phyloP scores from a whole-genome alignment of 2,329 filamentous ascomycete species.

The Pseudocercospora eumusae region DNA sequence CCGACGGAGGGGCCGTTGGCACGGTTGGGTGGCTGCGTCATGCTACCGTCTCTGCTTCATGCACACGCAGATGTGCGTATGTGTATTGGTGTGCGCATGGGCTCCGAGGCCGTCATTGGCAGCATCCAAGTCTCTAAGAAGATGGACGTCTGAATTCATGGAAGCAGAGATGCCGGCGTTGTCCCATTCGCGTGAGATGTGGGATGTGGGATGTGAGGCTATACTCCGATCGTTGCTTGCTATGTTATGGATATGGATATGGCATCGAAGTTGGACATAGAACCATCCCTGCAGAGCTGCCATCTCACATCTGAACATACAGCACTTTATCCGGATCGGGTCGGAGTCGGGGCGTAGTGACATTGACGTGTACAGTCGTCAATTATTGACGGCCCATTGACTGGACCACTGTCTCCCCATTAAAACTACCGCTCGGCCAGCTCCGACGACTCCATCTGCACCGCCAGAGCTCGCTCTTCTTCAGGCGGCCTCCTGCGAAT shows the following conservation, averaged over 20 bases:
- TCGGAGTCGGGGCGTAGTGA: too few species aligned
- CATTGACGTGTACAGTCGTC: too few species aligned
- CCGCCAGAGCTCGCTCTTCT: not conserved
- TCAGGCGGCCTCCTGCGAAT: slow-evolving; percentile 9
- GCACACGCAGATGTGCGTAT: not conserved
- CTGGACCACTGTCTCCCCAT: not conserved
- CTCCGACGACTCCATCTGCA: slow-evolving; percentile 1
- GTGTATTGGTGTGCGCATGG: slow-evolving; percentile 21
- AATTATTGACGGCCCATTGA: not conserved
- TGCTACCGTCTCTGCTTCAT: slow-evolving; percentile 11
- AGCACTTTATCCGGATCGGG: too few species aligned
- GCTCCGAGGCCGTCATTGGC: slow-evolving; percentile 28
- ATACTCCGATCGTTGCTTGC: not conserved
- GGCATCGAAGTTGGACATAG: not conserved
- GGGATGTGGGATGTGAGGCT: not conserved
- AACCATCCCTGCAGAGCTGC: not conserved
- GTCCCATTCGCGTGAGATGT: slow-evolving; percentile 14
- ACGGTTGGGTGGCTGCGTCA: slow-evolving; percentile 35
- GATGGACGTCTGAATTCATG: slow-evolving; percentile 29
- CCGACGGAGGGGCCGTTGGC: slow-evolving; percentile 37
- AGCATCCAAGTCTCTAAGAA: slow-evolving; percentile 18
- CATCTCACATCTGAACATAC: not conserved
- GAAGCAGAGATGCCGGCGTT: slow-evolving; percentile 18
- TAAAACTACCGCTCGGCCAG: too few species aligned
- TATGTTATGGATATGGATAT: not conserved